Conservation (phyloP, 768 basidiomycete genomes). For the Mycena maculata region DNA sequence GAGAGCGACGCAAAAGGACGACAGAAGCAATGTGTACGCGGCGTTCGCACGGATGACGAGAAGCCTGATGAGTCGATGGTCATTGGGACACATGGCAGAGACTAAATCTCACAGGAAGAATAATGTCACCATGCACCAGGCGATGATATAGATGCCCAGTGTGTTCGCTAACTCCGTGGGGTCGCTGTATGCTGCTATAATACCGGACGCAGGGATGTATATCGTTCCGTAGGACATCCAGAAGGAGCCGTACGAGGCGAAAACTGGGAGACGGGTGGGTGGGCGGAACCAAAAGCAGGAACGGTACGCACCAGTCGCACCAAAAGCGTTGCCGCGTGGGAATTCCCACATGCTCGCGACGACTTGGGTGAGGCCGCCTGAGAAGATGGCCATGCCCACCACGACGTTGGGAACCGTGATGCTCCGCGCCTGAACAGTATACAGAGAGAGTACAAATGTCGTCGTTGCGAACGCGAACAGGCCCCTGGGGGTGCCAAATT, state of each 20-base stretch:
- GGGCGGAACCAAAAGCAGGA: neutral
- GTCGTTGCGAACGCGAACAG: slow-evolving; percentile 65
- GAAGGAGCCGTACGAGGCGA: slow-evolving; percentile 80
- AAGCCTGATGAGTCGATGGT: slow-evolving; percentile 40
- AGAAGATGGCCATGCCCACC: slow-evolving; percentile 80
- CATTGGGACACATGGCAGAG: no score
- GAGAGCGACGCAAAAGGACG: slow-evolving; percentile 54
- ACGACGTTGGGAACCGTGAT: slow-evolving; percentile 68
- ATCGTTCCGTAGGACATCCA: slow-evolving; percentile 84
- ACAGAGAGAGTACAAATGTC: slow-evolving; percentile 77
- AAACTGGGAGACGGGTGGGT: slow-evolving; percentile 55
- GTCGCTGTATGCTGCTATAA: slow-evolving; percentile 60
- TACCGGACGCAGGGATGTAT: slow-evolving; percentile 71
- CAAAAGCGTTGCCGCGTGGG: slow-evolving; percentile 70
- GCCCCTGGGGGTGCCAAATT: neutral
- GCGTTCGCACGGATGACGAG: slow-evolving; percentile 52
- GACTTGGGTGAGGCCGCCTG: slow-evolving; percentile 83
- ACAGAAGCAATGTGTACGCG: slow-evolving; percentile 54
- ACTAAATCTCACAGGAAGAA: slow-evolving; percentile 64
- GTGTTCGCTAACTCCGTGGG: slow-evolving; percentile 62
- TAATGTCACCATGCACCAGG: slow-evolving; percentile 75
- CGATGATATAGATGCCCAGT: slow-evolving; percentile 73
- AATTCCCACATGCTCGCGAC: slow-evolving; percentile 87
- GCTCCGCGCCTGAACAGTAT: slow-evolving; percentile 65
- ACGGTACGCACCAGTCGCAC: slow-evolving; percentile 66